Conservation (phyloP, 257 asterid genomes). For the Gentiana dahurica region DNA sequence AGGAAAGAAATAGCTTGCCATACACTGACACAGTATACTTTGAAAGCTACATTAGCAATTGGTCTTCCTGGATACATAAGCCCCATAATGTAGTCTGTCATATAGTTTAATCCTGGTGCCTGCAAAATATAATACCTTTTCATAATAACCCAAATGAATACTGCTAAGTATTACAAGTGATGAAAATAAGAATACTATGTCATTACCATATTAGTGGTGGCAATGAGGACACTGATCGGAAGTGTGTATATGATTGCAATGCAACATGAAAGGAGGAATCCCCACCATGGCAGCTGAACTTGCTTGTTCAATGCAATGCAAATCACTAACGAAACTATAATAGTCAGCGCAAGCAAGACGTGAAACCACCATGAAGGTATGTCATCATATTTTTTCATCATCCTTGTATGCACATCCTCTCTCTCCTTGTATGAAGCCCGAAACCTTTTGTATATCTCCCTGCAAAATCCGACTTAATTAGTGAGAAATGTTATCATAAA, state of each 20-base stretch:
- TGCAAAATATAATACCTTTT: slow-evolving; percentile 17
- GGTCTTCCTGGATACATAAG: slow-evolving; percentile 85
- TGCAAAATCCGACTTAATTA: slow-evolving; percentile 8
- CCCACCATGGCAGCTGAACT: slow-evolving; percentile 99
- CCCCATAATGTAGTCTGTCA: slow-evolving; percentile 93
- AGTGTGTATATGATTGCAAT: slow-evolving; percentile 81
- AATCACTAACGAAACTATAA: slow-evolving; percentile 48
- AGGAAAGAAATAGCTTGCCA: slow-evolving; percentile 88
- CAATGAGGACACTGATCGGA: slow-evolving; percentile 87
- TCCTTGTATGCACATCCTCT: slow-evolving; percentile 76
- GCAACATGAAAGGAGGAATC: slow-evolving; percentile 65
- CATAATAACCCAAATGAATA: too few species aligned
- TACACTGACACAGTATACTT: slow-evolving; percentile 89
- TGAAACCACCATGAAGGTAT: slow-evolving; percentile 92
- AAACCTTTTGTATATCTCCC: slow-evolving; percentile 65
- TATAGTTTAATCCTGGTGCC: slow-evolving; percentile 89
- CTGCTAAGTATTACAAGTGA: too few species aligned
- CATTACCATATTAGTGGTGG: slow-evolving; percentile 88
- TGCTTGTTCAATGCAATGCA: slow-evolving; percentile 72
- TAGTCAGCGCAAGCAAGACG: slow-evolving; percentile 54
- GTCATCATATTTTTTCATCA: slow-evolving; percentile 73
- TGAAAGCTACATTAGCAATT: slow-evolving; percentile 86
- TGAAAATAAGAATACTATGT: too few species aligned
- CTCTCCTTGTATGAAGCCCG: slow-evolving; percentile 62
- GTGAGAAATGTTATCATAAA: too few species aligned